Base-by-base conservation (phyloP, 371 early-diverging fungal species). In the Apophysomyces ossiformis region DNA sequence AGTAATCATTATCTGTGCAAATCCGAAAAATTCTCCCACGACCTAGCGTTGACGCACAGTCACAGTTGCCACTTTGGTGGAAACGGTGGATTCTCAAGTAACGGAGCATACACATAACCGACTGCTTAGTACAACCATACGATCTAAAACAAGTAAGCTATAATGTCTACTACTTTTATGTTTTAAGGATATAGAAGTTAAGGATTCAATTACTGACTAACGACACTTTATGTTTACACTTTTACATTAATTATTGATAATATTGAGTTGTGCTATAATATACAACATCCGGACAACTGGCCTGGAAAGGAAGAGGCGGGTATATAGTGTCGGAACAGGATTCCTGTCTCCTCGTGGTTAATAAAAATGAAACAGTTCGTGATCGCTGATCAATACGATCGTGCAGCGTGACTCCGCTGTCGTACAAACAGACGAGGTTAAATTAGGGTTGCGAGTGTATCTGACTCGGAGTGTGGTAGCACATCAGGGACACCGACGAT, bases 311-410 rank as follows among this genome's bases (percentile, higher is more conserved):
- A 41, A 50, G 50, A 50, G 50, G n/a, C 21, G 21, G n/a, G n/a
- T 2, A n/a, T 4, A 18, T 21, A 50, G 50, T 21, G 50, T n/a
- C 50, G 50, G 50, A 50, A 50, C 11, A 18, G 4, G 21, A 50
- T 18, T 6, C 21, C 7, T 18, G 50, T 21, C 50, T 26, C 50
- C 50, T 50, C 50, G 50, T 50, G 50, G 9, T 50, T 26, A 18
- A 21, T 13, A 41, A 18, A 26, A 21, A 50, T 21, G 21, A 50
- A 18, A 50, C 9, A 26, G 50, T 50, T 46, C 13, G 8, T 50
- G 50, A 50, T 50, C 50, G 50, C 50, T 50, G 50, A 50, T 50
- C 50, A 50, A 26, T 50, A 2, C 11, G 50, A 50, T 50, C 50
- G 50, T 21, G 1, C 9, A 11, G 50, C 9, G n/a, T n/a, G 7